phyloP scores from a whole-genome alignment of 208 protist genomes.

The Lotmaria passim region DNA sequence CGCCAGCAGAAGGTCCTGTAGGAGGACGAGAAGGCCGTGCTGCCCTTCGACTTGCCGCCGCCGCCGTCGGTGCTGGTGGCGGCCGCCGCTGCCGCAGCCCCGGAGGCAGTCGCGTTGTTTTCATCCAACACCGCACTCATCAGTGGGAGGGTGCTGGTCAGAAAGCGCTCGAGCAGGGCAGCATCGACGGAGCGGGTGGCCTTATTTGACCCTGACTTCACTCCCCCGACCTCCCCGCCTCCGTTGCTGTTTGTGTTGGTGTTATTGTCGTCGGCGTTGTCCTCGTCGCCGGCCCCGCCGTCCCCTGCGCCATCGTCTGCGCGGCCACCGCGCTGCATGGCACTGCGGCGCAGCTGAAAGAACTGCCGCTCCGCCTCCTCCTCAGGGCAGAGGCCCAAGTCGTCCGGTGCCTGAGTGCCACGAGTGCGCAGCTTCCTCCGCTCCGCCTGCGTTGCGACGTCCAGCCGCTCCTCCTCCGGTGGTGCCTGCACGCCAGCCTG shows the following conservation, averaged over 20 bases:
- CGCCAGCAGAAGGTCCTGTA: conserved; percentile 54
- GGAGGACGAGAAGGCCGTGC: conserved; percentile 62
- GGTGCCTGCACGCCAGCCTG: conserved; percentile 69
- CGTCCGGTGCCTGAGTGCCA: conserved; percentile 57
- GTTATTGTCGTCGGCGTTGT: conserved; percentile 3
- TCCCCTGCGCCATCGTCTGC: conserved; percentile 13
- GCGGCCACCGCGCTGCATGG: conserved; percentile 17
- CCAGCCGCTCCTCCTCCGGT: conserved; percentile 63
- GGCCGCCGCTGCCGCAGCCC: conserved; percentile 11
- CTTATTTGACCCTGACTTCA: not conserved
- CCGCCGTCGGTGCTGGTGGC: not conserved
- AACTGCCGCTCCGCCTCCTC: conserved; percentile 48
- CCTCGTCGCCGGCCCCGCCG: conserved; percentile 3
- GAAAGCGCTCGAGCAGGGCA: conserved; percentile 53
- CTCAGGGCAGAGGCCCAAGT: conserved; percentile 84
- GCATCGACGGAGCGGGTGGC: conserved; percentile 51
- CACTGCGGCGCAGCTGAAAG: conserved; percentile 30
- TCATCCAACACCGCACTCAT: conserved; percentile 76
- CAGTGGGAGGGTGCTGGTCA: conserved; percentile 72
- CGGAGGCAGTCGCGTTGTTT: conserved; percentile 34
- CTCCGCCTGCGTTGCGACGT: conserved; percentile 55
- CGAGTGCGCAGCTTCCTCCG: conserved; percentile 46
- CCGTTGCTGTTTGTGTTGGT: not conserved
- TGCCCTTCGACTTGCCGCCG: conserved; percentile 40
- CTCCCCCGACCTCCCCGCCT: not conserved